These are phyloP conservation scores for Pyrrhoderma lamaoense DNA, from an alignment of 1,284 basidiomycete genomes.

Conservation along the genomic window DNA sequence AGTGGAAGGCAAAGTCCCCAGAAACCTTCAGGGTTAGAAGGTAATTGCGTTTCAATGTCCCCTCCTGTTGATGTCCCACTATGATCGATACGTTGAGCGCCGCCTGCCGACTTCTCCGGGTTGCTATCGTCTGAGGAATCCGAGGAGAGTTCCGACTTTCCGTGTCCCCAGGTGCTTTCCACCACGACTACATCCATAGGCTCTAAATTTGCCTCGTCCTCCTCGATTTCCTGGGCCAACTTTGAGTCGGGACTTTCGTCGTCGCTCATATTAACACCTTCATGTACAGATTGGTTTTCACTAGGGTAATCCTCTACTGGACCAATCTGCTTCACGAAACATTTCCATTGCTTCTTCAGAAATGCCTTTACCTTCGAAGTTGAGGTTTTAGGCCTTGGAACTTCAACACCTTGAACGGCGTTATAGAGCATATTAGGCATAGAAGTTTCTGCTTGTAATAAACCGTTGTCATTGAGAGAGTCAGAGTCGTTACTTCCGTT, in stretches of 20 bases:
- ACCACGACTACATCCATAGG: constrained; percentile 63
- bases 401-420: too few relatives aligned
- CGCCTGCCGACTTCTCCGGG: constrained; percentile 37
- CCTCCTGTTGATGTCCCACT: constrained; percentile 27
- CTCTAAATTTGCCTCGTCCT: constrained; percentile 27
- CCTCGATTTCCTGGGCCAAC: constrained; percentile 27
- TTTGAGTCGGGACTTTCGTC: constrained; percentile 19
- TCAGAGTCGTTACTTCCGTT: too few relatives aligned
- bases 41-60: constrained; percentile 27
- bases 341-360: constrained; percentile 11
- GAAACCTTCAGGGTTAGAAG: constrained; percentile 26
- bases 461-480: too few relatives aligned
- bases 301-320: constrained; percentile 2
- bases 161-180: constrained; percentile 49
- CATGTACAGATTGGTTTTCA: constrained; percentile 5
- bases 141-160: constrained; percentile 45
- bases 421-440: too few relatives aligned
- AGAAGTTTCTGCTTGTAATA: too few relatives aligned
- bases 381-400: too few relatives aligned
- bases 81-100: constrained; percentile 27
- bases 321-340: constrained; percentile 12
- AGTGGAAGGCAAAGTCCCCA: constrained; percentile 26
- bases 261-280: too few relatives aligned
- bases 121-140: constrained; percentile 39
- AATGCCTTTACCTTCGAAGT: too few relatives aligned